Evolutionary conservation across 176 grass and related monocot species (phyloP).

Genomic region (Typha latifolia): DNA sequence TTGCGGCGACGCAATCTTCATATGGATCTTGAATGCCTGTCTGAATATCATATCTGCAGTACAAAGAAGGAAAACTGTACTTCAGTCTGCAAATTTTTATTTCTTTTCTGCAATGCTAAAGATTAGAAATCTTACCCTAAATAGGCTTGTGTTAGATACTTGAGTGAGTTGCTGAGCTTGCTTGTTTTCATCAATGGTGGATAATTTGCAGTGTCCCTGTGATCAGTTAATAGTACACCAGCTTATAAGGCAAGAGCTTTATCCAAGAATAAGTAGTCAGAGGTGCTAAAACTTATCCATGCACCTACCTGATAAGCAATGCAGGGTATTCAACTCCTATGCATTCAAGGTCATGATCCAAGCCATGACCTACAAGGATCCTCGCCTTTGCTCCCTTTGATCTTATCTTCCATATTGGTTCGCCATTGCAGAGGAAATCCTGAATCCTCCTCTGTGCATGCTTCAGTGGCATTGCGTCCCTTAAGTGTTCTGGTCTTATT

Average conservation of each 20-base stretch:
- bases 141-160: constrained; percentile 80
- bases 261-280: too few relatives aligned
- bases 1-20: constrained; percentile 62
- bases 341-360: constrained; percentile 68
- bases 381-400: constrained; percentile 50
- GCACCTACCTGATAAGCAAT: constrained; percentile 56
- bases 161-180: constrained; percentile 84
- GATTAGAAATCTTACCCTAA: constrained; percentile 50
- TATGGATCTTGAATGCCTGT: constrained; percentile 60
- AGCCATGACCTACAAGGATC: constrained; percentile 61
- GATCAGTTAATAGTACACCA: not conserved
- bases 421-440: constrained; percentile 72
- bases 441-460: constrained; percentile 66
- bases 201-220: constrained; percentile 72
- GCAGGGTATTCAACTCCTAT: constrained; percentile 68
- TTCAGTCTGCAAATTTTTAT: too few relatives aligned
- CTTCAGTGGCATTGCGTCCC: constrained; percentile 68
- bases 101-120: not conserved
- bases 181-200: constrained; percentile 91
- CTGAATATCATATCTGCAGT: constrained; percentile 55
- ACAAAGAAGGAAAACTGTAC: not conserved
- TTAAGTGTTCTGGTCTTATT: constrained; percentile 63
- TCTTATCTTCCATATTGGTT: constrained; percentile 65
- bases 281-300: too few relatives aligned
- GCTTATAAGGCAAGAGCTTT: too few relatives aligned